Evolutionary conservation across 768 basidiomycete species (phyloP).

Genomic region (Phaeotremella skinneri): DNA sequence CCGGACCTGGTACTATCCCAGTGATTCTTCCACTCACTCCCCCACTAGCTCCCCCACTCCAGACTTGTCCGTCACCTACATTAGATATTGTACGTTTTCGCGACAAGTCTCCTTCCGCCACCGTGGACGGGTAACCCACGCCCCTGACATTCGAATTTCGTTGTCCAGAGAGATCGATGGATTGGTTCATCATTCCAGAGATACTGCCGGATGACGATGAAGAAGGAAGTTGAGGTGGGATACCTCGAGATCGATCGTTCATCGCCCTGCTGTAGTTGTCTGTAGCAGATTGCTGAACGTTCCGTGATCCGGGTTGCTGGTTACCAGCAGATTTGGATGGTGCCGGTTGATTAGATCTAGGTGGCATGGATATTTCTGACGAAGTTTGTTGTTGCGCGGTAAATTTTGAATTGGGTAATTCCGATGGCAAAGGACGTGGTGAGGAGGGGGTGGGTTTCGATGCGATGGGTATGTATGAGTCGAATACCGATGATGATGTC

Average conservation of each 20-base stretch:
- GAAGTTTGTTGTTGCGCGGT: too few species aligned
- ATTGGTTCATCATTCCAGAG: conserved; percentile 4
- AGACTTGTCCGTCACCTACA: background rate
- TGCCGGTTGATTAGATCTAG: too few species aligned
- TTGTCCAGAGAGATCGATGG: too few species aligned
- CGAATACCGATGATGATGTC: too few species aligned
- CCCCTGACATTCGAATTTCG: background rate
- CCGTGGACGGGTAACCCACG: conserved; percentile 8
- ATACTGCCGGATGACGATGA: conserved; percentile 9
- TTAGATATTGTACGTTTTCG: conserved; percentile 1
- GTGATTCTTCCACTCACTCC: background rate
- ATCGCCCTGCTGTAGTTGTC: conserved; percentile 5
- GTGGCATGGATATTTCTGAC: too few species aligned
- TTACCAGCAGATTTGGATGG: too few species aligned
- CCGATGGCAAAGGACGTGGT: too few species aligned
- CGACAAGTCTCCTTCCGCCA: conserved; percentile 5
- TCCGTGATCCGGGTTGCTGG: too few species aligned
- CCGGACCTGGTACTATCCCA: background rate
- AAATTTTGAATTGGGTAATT: too few species aligned
- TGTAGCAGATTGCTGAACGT: too few species aligned
- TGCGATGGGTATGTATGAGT: too few species aligned
- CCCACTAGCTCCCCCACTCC: background rate
- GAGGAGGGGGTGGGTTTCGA: too few species aligned
- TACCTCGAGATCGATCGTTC: background rate
- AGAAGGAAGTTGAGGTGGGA: conserved; percentile 11